Evolutionary conservation across 768 basidiomycete genomes (phyloP), one percentile per base, ranked within the genome.

Genomic region (Auriscalpium vulgare): DNA sequence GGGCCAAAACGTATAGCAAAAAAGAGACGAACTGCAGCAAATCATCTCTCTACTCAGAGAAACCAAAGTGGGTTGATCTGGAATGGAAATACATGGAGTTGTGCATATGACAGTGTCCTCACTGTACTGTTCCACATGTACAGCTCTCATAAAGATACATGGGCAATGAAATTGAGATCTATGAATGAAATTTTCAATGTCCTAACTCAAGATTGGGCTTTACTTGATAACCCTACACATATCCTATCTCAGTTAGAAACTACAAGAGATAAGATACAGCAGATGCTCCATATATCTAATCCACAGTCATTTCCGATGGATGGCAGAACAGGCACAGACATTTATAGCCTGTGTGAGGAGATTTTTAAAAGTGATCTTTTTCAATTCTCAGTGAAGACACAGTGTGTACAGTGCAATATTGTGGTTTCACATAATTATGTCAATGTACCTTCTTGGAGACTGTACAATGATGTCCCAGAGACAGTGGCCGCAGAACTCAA

Each of bases 91-190:
- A 55, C 21, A 7, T 50, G 23, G 14, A 54, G 47, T 47, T 58
- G 53, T 58, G 57, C 57, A 44, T 58, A 48, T 55, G 57, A 58
- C 37, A 48, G 34, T 23, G 7, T 55, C 1, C n/a, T 58, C 29
- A 40, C 17, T 29, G 50, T 55, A 10, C 47, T 53, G 9, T 40
- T 29, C 8, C 35, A 47, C 10, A 49, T 47, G 1, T 48, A 37
- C 19, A 35, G 4, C 7, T n/a, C 40, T 13, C 16, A 47, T 10
- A 49, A 8, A 19, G 44, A 29, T 40, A 7, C 13, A 9, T 53
- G 44, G 56, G 11, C 17, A 9, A 37, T n/a, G 4, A 21, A 55
- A 10, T 8, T 49, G 13, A 21, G 21, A 1, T 16, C 29, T 34
- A 17, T 55, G 50, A 53, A 49, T 34, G 10, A 37, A 10, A 16